These are phyloP conservation scores for Fomes fomentarius DNA, from an alignment of 1,284 basidiomycete genomes.

Conservation along the genomic window DNA sequence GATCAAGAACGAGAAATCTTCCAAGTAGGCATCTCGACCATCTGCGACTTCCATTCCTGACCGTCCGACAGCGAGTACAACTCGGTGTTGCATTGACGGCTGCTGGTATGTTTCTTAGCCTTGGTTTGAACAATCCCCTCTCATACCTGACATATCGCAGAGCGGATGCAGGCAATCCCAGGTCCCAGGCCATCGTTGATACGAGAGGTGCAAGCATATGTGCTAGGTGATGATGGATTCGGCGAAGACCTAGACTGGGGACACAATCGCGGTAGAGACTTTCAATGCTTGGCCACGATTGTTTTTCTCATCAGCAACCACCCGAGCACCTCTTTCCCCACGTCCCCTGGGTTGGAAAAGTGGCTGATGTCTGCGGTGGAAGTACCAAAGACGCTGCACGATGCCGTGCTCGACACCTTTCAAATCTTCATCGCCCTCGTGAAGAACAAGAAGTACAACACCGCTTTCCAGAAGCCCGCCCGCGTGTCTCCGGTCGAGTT, in stretches of 20 bases:
- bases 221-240: slow-evolving; percentile 46
- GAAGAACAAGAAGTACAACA: slow-evolving; percentile 38
- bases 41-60: background rate
- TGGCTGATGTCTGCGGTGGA: slow-evolving; percentile 38
- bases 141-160: slow-evolving; percentile 27
- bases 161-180: slow-evolving; percentile 50
- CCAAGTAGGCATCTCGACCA: slow-evolving; percentile 45
- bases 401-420: slow-evolving; percentile 43
- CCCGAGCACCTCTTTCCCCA: slow-evolving; percentile 36
- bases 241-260: slow-evolving; percentile 49
- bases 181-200: slow-evolving; percentile 47
- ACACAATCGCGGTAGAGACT: slow-evolving; percentile 49
- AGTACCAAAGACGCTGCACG: slow-evolving; percentile 35
- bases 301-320: slow-evolving; percentile 44
- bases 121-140: background rate
- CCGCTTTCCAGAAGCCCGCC: slow-evolving; percentile 41
- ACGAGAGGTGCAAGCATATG: slow-evolving; percentile 42
- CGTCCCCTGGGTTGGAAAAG: slow-evolving; percentile 41
- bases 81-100: slow-evolving; percentile 45
- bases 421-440: slow-evolving; percentile 44
- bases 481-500: slow-evolving; percentile 53
- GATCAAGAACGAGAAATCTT: slow-evolving; percentile 76
- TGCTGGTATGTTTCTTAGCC: slow-evolving; percentile 39
- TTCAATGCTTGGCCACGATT: slow-evolving; percentile 48
- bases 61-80: slow-evolving; percentile 45